Conservation (phyloP, 1,284 basidiomycete genomes). For the Leccinum variabile region DNA sequence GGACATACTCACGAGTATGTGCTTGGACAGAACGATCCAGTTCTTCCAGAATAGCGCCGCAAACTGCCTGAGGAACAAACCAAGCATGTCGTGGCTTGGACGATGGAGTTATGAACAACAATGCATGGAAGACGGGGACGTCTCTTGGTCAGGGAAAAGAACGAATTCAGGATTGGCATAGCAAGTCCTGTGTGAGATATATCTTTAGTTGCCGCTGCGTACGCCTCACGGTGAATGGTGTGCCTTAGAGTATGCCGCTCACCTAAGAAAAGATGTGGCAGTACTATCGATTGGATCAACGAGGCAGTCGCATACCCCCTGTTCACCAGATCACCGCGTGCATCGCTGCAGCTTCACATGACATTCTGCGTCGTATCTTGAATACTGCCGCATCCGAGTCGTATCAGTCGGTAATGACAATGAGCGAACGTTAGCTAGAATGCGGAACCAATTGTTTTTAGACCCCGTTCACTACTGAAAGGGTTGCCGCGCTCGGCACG, state of each 20-base stretch:
- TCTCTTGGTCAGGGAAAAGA: background rate
- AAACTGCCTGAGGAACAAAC: slow-evolving; percentile 61
- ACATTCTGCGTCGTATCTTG: too few species aligned
- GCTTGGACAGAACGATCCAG: slow-evolving; percentile 67
- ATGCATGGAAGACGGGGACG: background rate
- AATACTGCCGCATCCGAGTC: too few species aligned
- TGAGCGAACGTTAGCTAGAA: too few species aligned
- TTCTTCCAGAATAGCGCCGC: slow-evolving; percentile 70
- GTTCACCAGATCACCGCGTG: background rate
- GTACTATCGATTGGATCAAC: background rate
- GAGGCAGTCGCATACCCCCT: too few species aligned
- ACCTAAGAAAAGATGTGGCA: background rate
- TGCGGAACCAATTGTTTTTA: too few species aligned
- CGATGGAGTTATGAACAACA: slow-evolving; percentile 1
- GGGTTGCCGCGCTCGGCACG: too few species aligned
- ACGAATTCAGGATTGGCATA: slow-evolving; percentile 4
- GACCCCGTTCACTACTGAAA: background rate
- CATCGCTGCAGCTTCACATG: background rate
- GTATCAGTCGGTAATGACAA: too few species aligned
- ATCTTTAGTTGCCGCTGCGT: slow-evolving; percentile 6
- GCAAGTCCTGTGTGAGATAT: slow-evolving; percentile 8
- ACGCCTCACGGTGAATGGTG: background rate
- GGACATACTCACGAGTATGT: slow-evolving; percentile 53
- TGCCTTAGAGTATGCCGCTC: background rate
- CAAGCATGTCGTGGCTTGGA: slow-evolving; percentile 11